Evolutionary conservation across 1,139 yeast species (phyloP).

Genomic region (Nakaseomyces uthaithaninus): DNA sequence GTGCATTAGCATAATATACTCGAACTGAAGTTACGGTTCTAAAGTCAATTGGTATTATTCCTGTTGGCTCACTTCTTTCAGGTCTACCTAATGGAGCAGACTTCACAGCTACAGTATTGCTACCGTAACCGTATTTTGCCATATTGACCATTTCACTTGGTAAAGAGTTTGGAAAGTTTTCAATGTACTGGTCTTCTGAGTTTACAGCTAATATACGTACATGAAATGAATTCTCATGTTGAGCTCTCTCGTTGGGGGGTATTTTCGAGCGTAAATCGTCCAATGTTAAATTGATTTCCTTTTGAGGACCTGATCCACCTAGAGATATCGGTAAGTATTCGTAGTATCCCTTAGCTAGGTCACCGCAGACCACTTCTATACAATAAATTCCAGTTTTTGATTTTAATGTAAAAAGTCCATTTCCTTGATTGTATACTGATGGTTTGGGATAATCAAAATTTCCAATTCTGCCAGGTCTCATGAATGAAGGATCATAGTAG

Average conservation of each 20-base stretch:
- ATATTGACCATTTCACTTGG: slow-evolving; percentile 18
- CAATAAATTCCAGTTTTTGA: slow-evolving; percentile 63
- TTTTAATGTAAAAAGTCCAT: slow-evolving; percentile 39
- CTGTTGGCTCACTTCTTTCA: slow-evolving; percentile 25
- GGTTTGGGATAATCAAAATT: slow-evolving; percentile 33
- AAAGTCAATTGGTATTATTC: slow-evolving; percentile 24
- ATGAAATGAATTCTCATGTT: slow-evolving; percentile 37
- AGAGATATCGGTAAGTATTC: slow-evolving; percentile 52
- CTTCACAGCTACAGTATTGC: slow-evolving; percentile 36
- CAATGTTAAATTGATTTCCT: slow-evolving; percentile 43
- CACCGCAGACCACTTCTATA: slow-evolving; percentile 48
- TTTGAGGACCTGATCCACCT: slow-evolving; percentile 55
- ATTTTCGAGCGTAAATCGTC: slow-evolving; percentile 39
- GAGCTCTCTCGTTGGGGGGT: slow-evolving; percentile 33
- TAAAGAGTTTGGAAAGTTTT: slow-evolving; percentile 24
- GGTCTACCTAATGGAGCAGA: slow-evolving; percentile 39
- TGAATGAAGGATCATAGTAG: slow-evolving; percentile 31
- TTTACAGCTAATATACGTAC: slow-evolving; percentile 45
- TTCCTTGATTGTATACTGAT: slow-evolving; percentile 39
- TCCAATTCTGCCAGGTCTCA: slow-evolving; percentile 26
- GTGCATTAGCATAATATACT: slow-evolving; percentile 61
- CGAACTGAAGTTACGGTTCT: slow-evolving; percentile 41
- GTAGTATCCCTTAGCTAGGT: slow-evolving; percentile 53
- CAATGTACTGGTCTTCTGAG: slow-evolving; percentile 33
- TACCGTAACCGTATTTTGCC: slow-evolving; percentile 25